Evolutionary conservation across 768 basidiomycete species (phyloP), one percentile per base, ranked within the genome.

Genomic region (Hydnomerulius pinastri): DNA sequence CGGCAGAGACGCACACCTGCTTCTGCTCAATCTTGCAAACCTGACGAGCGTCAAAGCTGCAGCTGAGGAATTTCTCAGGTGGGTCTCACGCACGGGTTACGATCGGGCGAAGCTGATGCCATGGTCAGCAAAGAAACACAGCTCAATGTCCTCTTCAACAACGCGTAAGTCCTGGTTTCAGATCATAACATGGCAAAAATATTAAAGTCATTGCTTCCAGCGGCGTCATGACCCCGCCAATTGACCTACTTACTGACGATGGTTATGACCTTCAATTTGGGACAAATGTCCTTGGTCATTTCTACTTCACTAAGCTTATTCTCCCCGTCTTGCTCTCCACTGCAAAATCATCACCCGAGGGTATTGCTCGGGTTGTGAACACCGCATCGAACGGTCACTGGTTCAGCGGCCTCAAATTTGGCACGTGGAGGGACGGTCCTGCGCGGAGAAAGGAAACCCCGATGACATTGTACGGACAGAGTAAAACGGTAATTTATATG

Each of bases 11-110:
- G 57, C 57, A 10, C 33, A 60, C 29, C 41, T 74, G 43, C 58
- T 81, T 0, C 23, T 74, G 29, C 66, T 81, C 13, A 72, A 80
- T 42, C 66, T 82, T 8, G 61, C 71, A 0, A 71, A 69, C 56
- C 54, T 82, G 15, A 54, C 56, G 29, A 63, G 66, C 13, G 58
- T 81, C 29, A 70, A 71, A 37, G 51, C 20, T 10, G 67, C 77
- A 0, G 79, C 72, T 0, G 57, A 71, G n/a, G 73, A 74, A 20
- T 77, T 76, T 50, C 30, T 64, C 40, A 56, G 61, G 73, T 73
- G 27, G 42, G 64, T 30, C 1, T 18, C 13, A 9, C 3, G 13
- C 6, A 29, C 21, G 12, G 20, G 6, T 20, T 29, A 7, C 9
- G 13, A 12, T 4, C 2, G 35, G 0, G 13, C 9, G 29, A 11